A percentile compares a stretch with the other conserved stretches of the same genome.
Evolutionary conservation across 2,329 filamentous ascomycete genomes (phyloP).

Genomic region (Monosporascus sp.): DNA sequence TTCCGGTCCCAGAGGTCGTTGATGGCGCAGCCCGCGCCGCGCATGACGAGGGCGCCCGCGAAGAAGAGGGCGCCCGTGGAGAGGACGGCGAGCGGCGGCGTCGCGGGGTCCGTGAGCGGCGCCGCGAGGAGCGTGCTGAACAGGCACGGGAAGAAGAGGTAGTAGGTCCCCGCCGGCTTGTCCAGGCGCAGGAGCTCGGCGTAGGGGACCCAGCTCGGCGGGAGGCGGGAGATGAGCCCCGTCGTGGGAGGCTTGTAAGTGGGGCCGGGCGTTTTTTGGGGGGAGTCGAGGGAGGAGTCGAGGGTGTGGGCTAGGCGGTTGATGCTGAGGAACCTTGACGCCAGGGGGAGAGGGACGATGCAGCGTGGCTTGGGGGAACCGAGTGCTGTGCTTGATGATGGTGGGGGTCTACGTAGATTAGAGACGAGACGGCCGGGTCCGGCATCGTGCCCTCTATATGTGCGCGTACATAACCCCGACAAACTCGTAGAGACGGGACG

Average conservation of each 20-base stretch:
- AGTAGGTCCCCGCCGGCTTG: conserved; percentile 77
- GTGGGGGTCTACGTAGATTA: conserved; percentile 2
- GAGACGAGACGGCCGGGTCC: too few relatives aligned
- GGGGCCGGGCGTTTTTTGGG: conserved; percentile 13
- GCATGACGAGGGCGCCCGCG: conserved; percentile 75
- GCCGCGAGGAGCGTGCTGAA: conserved; percentile 81
- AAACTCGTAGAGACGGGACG: too few relatives aligned
- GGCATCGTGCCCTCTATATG: background rate
- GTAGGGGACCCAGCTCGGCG: conserved; percentile 68
- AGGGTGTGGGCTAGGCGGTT: background rate
- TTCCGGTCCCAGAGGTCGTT: conserved; percentile 90
- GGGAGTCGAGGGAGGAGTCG: conserved; percentile 12
- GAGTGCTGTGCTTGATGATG: conserved; percentile 11
- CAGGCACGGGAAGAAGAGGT: conserved; percentile 79
- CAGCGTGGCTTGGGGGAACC: conserved; percentile 13
- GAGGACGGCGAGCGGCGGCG: conserved; percentile 55
- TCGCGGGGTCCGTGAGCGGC: conserved; percentile 58
- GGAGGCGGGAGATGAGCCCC: conserved; percentile 66
- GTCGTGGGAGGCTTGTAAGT: conserved; percentile 65
- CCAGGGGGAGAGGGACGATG: conserved; percentile 7
- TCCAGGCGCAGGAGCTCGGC: conserved; percentile 77
- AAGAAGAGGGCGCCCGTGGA: conserved; percentile 67
- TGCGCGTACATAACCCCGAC: background rate
- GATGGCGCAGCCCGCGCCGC: conserved; percentile 81
- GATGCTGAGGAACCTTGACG: too few relatives aligned